Base-by-base conservation (phyloP, 148 eudicot genomes). In the Simmondsia chinensis region DNA sequence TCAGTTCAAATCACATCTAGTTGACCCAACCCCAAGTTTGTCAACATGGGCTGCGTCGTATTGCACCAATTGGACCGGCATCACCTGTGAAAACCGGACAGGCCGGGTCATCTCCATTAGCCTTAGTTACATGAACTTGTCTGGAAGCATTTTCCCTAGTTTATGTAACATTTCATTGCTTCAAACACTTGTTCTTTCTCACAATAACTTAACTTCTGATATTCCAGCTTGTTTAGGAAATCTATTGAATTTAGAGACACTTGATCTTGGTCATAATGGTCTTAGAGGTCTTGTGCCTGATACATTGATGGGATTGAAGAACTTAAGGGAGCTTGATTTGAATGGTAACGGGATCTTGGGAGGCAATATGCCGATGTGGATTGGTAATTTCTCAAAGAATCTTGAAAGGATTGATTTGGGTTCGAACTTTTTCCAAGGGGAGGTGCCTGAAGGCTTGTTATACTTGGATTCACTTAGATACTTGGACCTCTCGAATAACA, bases 401-500 rank as follows among this genome's bases (percentile, higher is more conserved):
- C 70, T 81, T 4, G 66, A 74, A 30, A 78, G 39, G 20, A 55
- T 86, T 11, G 69, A 78, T 57, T 59, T 86, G 72, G 73, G 87
- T 49, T 71, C 67, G 28, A 71, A 76, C 50, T 63, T 59, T 6
- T 80, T 83, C 50, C 50, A n/a, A 14, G 95, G 94, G 32, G 74
- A 72, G 59, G 65, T 91, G 34, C 95, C 93, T 2, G 48, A 44
- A 24, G 64, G 83, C 70, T 57, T 91, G 64, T 72, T 67, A 26
- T 27, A 62, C 58, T 55, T 75, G 64, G 63, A 63, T 36, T 72
- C 85, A 5, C 73, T 91, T 38, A 57, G 52, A 56, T 65, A 81
- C 48, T 60, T 85, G 60, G 93, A 82, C 49, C 59, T 91, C n/a
- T 91, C 95, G 0, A 69, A 59, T 35, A 91, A 91, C 56, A 42